These are phyloP conservation scores for Lasiosphaeria miniovina DNA, from an alignment of 495 filamentous ascomycete genomes.

Conservation along the genomic window DNA sequence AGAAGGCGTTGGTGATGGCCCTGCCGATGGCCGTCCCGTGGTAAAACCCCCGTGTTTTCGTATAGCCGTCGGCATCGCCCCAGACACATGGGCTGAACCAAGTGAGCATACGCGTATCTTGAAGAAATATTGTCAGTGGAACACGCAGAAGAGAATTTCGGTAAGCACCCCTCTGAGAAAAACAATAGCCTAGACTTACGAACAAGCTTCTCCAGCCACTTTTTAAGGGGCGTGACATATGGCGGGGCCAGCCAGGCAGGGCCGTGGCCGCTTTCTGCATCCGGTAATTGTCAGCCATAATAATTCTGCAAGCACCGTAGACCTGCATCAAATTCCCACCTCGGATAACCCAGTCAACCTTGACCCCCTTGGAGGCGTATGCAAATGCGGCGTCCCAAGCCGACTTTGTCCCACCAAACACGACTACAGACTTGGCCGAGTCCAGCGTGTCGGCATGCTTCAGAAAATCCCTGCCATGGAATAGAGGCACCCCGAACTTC, in stretches of 20 bases:
- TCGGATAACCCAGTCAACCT: constrained; percentile 78
- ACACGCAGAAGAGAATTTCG: not conserved
- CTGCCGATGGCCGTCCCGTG: constrained; percentile 67
- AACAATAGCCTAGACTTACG: constrained; percentile 31
- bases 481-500: constrained; percentile 49
- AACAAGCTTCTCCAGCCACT: constrained; percentile 58
- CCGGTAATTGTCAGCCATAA: not conserved
- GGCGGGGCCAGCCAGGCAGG: constrained; percentile 68
- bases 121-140: not conserved
- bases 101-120: constrained; percentile 40
- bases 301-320: constrained; percentile 4
- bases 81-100: constrained; percentile 48
- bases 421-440: constrained; percentile 45
- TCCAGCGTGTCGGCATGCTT: constrained; percentile 30
- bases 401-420: constrained; percentile 73
- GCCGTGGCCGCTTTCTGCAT: constrained; percentile 64
- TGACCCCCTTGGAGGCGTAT: constrained; percentile 59
- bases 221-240: constrained; percentile 41
- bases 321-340: constrained; percentile 26
- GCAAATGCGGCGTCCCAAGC: constrained; percentile 74
- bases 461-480: constrained; percentile 60
- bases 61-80: constrained; percentile 42
- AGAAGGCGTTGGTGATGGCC: constrained; percentile 66
- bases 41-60: constrained; percentile 47
- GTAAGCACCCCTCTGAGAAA: not conserved